Evolutionary conservation across 345 rosid genomes (phyloP).

Genomic region (Arabis hirsuta): DNA sequence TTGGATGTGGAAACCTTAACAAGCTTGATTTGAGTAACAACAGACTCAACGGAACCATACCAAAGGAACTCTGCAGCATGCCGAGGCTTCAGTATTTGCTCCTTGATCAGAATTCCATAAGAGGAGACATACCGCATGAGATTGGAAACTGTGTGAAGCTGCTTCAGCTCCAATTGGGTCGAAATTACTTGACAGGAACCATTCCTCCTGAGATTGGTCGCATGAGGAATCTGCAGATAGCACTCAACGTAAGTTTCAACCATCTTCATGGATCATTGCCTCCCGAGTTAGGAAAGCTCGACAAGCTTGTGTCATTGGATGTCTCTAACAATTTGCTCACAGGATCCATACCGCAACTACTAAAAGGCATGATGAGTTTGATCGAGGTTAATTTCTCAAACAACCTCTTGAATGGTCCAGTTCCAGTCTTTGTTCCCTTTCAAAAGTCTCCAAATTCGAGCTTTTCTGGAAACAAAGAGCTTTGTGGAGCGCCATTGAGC

Average conservation of each 20-base stretch:
- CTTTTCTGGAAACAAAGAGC: conserved; percentile 79
- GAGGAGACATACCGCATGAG: conserved; percentile 81
- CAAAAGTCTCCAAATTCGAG: conserved; percentile 87
- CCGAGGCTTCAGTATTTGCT: conserved; percentile 70
- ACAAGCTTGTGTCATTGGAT: conserved; percentile 85
- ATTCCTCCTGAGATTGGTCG: conserved; percentile 76
- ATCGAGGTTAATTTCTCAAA: conserved; percentile 89
- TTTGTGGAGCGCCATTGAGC: conserved; percentile 85
- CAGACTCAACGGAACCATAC: conserved; percentile 80
- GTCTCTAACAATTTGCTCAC: conserved; percentile 84
- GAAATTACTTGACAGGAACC: conserved; percentile 80
- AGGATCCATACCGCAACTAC: conserved; percentile 71
- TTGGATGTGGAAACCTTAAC: conserved; percentile 86
- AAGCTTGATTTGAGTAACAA: conserved; percentile 82
- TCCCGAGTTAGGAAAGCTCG: conserved; percentile 73
- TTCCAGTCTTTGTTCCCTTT: conserved; percentile 77
- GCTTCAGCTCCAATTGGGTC: conserved; percentile 63
- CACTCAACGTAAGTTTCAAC: conserved; percentile 83
- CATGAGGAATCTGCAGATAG: conserved; percentile 70
- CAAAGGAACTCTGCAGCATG: conserved; percentile 61
- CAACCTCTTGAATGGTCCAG: conserved; percentile 71
- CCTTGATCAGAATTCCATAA: conserved; percentile 69
- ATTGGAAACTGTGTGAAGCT: conserved; percentile 71
- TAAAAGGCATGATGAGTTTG: conserved; percentile 86
- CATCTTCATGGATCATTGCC: conserved; percentile 84